phyloP scores from a whole-genome alignment of 257 asterid species.

The Fraxinus americana region DNA sequence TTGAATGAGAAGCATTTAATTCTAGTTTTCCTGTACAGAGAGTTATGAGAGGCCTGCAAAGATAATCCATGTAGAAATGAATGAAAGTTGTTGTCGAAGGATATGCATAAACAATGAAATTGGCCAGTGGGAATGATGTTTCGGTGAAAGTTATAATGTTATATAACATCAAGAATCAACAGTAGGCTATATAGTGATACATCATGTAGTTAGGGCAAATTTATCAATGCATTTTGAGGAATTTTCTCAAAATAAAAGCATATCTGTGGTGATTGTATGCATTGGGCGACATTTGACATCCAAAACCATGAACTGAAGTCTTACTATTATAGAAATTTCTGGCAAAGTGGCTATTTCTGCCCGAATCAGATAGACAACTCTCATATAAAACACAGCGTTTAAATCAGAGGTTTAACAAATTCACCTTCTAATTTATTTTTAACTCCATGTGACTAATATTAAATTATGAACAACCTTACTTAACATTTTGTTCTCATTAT shows the following conservation, averaged over 20 bases:
- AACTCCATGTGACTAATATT: background rate
- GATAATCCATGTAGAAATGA: background rate
- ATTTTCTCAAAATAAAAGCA: background rate
- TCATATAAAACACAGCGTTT: background rate
- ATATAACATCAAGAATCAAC: background rate
- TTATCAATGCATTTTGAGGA: background rate
- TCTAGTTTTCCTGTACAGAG: background rate
- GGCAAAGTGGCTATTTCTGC: background rate
- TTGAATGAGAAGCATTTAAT: background rate
- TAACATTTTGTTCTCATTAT: conserved; percentile 21
- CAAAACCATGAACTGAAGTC: background rate
- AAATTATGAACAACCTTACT: conserved; percentile 22
- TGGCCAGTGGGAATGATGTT: background rate
- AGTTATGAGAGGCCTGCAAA: background rate
- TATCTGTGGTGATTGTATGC: background rate
- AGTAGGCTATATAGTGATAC: background rate
- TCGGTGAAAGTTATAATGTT: background rate
- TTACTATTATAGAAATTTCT: background rate
- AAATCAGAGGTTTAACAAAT: background rate
- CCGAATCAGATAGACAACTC: background rate
- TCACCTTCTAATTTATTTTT: background rate
- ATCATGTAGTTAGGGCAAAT: background rate
- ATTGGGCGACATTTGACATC: background rate
- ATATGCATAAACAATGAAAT: background rate
- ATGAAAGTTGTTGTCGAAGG: background rate